Base-by-base conservation (phyloP, 2,329 filamentous ascomycete genomes). In the Metarhizium sp. region DNA sequence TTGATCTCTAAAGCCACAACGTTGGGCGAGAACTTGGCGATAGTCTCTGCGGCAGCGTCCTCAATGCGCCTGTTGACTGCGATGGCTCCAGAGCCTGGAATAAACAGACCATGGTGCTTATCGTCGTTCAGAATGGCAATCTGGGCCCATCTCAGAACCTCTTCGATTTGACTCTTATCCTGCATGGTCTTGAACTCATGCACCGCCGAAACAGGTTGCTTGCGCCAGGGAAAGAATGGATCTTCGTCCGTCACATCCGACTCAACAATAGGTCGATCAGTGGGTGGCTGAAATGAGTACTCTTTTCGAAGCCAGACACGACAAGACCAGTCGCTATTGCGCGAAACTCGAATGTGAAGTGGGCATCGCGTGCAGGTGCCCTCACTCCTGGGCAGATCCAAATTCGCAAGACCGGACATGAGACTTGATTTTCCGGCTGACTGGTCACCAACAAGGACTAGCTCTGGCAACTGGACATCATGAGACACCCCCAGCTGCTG, bases 361-460 rank as follows among this genome's bases (percentile, higher is more conserved):
- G 90, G 90, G 56, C 89, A 95, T 0, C 87, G 74, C 0, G 91
- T 96, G 63, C 91, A 95, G 0, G 86, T 88, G 0, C 86, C 87
- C 4, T 81, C 79, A 45, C 79, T 82, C 2, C 86, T 78, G 0
- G 90, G 90, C 0, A 92, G 80, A 20, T 84, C 84, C 29, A 94
- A 85, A 4, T 85, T 87, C 0, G 79, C 76, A 50, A 88, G 79
- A 0, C 81, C 84, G 13, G 84, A 84, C 78, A 81, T 81, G 5
- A 81, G 64, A 32, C 74, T 90, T 0, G 85, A 90, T 66, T 96
- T 96, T 0, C 91, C 92, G 0, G 90, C 87, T 0, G 83, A 88
- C 64, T 96, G 91, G 51, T 95, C 90, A 0, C 91, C 91, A 0
- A 95, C 83, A 0, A 95, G 81, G 6, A 92, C 87, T 10, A 95